phyloP scores from a whole-genome alignment of 371 early-diverging fungal genomes.

The Mortierella sp. region DNA sequence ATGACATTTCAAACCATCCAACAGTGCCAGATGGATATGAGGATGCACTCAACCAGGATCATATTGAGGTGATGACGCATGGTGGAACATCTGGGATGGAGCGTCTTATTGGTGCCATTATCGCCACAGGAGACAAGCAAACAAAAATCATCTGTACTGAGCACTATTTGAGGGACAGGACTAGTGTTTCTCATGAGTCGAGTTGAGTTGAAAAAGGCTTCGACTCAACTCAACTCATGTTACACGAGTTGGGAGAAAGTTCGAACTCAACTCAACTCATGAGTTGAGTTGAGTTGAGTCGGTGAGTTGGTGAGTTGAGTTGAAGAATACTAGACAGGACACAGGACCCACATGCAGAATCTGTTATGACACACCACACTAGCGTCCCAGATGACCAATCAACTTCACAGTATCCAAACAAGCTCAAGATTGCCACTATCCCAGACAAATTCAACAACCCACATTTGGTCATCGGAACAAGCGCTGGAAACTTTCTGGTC shows the following conservation, averaged over 20 bases:
- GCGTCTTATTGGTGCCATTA: conserved; percentile 21
- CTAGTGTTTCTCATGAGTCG: too few relatives aligned
- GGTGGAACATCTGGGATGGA: conserved; percentile 26
- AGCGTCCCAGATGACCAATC: conserved; percentile 21
- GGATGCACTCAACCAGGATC: conserved; percentile 26
- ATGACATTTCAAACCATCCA: conserved; percentile 24
- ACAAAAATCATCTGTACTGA: conserved; percentile 18
- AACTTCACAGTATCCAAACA: conserved; percentile 19
- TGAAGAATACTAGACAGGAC: too few relatives aligned
- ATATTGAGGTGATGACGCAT: conserved; percentile 16
- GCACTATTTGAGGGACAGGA: conserved; percentile 19
- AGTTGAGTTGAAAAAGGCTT: too few relatives aligned
- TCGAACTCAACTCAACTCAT: too few relatives aligned
- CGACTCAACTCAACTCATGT: too few relatives aligned
- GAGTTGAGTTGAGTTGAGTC: too few relatives aligned
- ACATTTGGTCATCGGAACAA: conserved; percentile 25
- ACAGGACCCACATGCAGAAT: conserved; percentile 27
- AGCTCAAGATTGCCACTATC: conserved; percentile 21
- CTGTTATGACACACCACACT: conserved; percentile 16
- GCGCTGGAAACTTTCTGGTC: conserved; percentile 22
- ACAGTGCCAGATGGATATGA: conserved; percentile 32
- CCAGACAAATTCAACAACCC: conserved; percentile 31
- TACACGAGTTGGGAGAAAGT: too few relatives aligned
- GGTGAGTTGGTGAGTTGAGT: too few relatives aligned
- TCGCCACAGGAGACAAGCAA: conserved; percentile 21